These are phyloP conservation scores for Trichoderma sp. DNA, from an alignment of 2,329 filamentous ascomycete genomes.

Conservation along the genomic window DNA sequence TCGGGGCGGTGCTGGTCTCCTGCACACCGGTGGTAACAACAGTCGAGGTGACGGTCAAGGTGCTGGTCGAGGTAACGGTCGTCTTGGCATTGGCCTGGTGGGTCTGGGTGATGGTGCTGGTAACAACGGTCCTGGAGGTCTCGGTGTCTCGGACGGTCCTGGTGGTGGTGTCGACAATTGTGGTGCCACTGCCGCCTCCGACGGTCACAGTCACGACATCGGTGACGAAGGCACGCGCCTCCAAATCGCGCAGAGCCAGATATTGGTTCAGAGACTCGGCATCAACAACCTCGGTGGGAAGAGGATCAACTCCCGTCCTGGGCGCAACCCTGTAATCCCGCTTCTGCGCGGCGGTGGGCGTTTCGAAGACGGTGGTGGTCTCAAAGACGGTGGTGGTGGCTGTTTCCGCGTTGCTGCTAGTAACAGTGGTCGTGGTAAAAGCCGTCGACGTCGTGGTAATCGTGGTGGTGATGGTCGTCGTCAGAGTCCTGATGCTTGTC, in stretches of 20 bases:
- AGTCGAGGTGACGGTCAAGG: conserved; percentile 38
- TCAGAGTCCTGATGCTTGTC: conserved; percentile 32
- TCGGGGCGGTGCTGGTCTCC: conserved; percentile 30
- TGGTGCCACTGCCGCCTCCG: conserved; percentile 29
- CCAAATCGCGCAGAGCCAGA: conserved; percentile 26
- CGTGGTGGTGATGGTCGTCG: conserved; percentile 31
- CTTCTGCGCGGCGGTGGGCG: neutral
- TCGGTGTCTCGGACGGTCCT: conserved; percentile 37
- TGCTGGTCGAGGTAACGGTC: conserved; percentile 43
- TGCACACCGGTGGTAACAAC: conserved; percentile 35
- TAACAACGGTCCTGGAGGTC: conserved; percentile 31
- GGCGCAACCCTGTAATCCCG: neutral
- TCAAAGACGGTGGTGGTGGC: conserved; percentile 40
- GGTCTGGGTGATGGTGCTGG: conserved; percentile 37
- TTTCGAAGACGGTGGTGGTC: conserved; percentile 36
- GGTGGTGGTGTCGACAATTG: conserved; percentile 34
- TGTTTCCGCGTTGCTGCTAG: conserved; percentile 37
- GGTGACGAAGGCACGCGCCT: conserved; percentile 40
- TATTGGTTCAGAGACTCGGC: neutral
- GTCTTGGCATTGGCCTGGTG: conserved; percentile 39
- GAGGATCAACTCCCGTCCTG: conserved; percentile 24
- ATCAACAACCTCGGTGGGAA: conserved; percentile 23
- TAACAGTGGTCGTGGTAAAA: conserved; percentile 40
- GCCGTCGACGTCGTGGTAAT: conserved; percentile 35
- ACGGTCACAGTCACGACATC: conserved; percentile 37